phyloP scores from a whole-genome alignment of 106 monocot genomes.

The Gastrodia elata region DNA sequence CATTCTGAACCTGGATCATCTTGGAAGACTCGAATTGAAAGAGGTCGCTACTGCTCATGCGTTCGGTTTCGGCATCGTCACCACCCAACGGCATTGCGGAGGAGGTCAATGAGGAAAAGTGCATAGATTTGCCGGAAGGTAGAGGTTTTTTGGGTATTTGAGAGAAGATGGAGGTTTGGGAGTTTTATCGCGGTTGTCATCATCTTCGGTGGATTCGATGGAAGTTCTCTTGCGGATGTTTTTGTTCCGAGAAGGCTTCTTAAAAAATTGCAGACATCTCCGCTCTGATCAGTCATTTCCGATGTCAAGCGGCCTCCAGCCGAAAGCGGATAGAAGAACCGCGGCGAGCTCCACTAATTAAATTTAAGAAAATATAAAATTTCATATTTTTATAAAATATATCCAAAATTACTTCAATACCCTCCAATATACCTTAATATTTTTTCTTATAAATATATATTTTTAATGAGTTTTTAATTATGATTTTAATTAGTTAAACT shows the following conservation, averaged over 20 bases:
- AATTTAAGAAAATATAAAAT: no score
- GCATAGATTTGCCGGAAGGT: constrained; percentile 41
- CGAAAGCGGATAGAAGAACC: neutral
- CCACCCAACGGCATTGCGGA: constrained; percentile 9
- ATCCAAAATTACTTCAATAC: no score
- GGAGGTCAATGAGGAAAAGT: constrained; percentile 38
- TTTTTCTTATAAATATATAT: no score
- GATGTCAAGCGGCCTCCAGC: neutral
- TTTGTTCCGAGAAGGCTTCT: constrained; percentile 18
- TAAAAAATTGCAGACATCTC: constrained; percentile 19
- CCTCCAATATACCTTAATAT: no score
- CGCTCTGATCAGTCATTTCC: constrained; percentile 13
- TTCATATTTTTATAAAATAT: no score
- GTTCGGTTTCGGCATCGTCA: constrained; percentile 2
- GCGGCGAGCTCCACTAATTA: no score
- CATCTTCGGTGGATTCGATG: constrained; percentile 15
- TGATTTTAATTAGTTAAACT: no score
- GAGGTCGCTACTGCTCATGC: neutral
- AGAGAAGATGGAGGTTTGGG: neutral
- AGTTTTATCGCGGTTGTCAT: constrained; percentile 15
- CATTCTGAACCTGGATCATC: constrained; percentile 79
- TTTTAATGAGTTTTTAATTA: no score
- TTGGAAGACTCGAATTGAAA: constrained; percentile 85
- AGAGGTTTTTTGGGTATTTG: constrained; percentile 22
- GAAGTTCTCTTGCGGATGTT: constrained; percentile 61